These are phyloP conservation scores for Debaryomyces subglobosus DNA, from an alignment of 1,139 yeast genomes.

Conservation along the genomic window DNA sequence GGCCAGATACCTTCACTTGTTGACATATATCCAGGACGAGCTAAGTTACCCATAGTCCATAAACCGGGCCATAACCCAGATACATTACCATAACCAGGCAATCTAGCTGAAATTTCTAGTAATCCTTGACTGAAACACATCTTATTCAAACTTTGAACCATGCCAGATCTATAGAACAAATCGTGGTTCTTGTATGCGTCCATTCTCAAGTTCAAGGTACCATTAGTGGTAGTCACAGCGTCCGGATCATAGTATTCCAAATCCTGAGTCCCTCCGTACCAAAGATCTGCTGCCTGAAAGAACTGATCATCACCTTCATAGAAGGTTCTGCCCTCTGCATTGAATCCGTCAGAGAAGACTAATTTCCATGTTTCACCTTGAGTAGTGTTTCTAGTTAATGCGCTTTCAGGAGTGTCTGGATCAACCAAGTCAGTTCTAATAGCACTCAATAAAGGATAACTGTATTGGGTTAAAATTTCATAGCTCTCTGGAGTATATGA, in stretches of 20 bases:
- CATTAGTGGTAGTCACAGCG: slow-evolving; percentile 69
- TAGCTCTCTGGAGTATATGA: slow-evolving; percentile 32
- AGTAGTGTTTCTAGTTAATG: slow-evolving; percentile 44
- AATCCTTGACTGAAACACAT: slow-evolving; percentile 79
- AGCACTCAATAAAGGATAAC: slow-evolving; percentile 62
- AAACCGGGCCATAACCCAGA: slow-evolving; percentile 90
- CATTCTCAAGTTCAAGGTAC: slow-evolving; percentile 64
- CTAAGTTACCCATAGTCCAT: slow-evolving; percentile 87
- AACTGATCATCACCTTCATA: slow-evolving; percentile 85
- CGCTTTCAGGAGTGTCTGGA: slow-evolving; percentile 74
- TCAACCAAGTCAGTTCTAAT: slow-evolving; percentile 67
- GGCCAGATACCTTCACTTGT: slow-evolving; percentile 90
- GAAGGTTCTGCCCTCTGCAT: slow-evolving; percentile 80
- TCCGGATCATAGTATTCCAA: slow-evolving; percentile 91
- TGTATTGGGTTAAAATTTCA: slow-evolving; percentile 57
- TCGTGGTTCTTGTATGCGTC: slow-evolving; percentile 76
- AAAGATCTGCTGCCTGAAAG: slow-evolving; percentile 74
- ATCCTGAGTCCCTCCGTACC: slow-evolving; percentile 80
- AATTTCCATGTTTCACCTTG: slow-evolving; percentile 67
- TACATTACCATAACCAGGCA: slow-evolving; percentile 71
- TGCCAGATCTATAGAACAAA: slow-evolving; percentile 77
- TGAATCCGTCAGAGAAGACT: slow-evolving; percentile 84
- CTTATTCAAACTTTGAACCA: slow-evolving; percentile 86
- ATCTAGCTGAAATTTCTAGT: slow-evolving; percentile 66
- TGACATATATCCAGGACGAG: slow-evolving; percentile 80